Conservation (phyloP, 176 grass and related monocot genomes). For the Avena eriantha region DNA sequence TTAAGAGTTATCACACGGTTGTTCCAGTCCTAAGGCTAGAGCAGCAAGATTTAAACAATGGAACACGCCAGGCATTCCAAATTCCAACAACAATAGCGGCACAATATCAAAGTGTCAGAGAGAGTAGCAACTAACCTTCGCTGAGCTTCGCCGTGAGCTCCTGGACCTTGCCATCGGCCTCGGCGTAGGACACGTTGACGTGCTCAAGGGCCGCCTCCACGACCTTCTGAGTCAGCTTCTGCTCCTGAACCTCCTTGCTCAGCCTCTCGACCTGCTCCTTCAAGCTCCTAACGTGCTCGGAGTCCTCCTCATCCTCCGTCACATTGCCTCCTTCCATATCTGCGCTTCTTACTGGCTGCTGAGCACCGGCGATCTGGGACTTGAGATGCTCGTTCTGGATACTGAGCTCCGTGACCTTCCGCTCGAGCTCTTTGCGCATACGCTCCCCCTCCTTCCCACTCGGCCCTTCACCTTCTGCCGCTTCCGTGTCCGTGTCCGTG, state of each 20-base stretch:
- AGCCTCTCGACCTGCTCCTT: slow-evolving; percentile 71
- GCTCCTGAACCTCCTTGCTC: slow-evolving; percentile 64
- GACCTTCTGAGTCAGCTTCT: slow-evolving; percentile 80
- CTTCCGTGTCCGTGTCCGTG: not conserved
- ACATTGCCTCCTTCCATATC: not conserved
- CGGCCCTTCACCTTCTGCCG: not conserved
- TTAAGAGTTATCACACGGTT: not conserved
- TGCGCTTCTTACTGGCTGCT: not conserved
- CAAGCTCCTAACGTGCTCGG: slow-evolving; percentile 56
- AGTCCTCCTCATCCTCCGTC: slow-evolving; percentile 17
- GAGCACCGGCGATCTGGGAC: slow-evolving; percentile 55
- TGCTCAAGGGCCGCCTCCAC: slow-evolving; percentile 77
- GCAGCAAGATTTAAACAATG: not conserved
- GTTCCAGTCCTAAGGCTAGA: slow-evolving; percentile 25
- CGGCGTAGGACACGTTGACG: slow-evolving; percentile 69
- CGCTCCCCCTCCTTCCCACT: slow-evolving; percentile 29
- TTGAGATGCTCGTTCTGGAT: slow-evolving; percentile 69
- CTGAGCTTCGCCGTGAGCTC: slow-evolving; percentile 73
- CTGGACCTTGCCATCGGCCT: slow-evolving; percentile 87
- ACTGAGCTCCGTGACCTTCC: slow-evolving; percentile 62
- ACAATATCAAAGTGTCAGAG: not conserved
- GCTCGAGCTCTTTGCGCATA: slow-evolving; percentile 51
- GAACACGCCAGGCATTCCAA: not conserved
- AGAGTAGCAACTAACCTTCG: slow-evolving; percentile 66
- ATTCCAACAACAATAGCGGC: not conserved